Conservation (phyloP, 2,329 filamentous ascomycete species). For the Colletotrichum godetiae region DNA sequence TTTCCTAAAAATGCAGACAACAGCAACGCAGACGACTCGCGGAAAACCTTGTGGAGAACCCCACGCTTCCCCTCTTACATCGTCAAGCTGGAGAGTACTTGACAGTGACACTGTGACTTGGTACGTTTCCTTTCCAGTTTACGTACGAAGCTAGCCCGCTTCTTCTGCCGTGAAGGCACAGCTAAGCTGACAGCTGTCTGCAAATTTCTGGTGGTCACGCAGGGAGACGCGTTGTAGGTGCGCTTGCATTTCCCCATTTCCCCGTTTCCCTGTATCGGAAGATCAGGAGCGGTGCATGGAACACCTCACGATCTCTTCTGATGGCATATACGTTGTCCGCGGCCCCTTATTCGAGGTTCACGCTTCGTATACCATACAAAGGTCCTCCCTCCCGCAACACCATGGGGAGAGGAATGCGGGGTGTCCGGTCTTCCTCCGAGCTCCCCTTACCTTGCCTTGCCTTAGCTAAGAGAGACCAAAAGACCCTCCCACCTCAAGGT, state of each 20-base stretch:
- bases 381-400: neutral
- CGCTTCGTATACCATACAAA: conserved; percentile 1
- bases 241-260: conserved; percentile 16
- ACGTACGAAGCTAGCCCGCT: neutral
- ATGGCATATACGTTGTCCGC: neutral
- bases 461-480: neutral
- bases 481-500: neutral
- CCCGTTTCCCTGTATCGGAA: neutral
- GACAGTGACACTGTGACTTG: neutral
- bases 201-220: neutral
- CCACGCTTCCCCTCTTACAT: conserved; percentile 13
- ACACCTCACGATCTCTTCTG: neutral
- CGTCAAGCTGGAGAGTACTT: neutral
- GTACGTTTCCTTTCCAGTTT: neutral
- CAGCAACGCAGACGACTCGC: neutral
- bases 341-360: neutral
- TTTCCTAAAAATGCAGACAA: conserved; percentile 3
- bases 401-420: conserved; percentile 10
- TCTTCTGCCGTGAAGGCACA: no score
- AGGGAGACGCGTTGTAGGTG: neutral
- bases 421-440: neutral
- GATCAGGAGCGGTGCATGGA: neutral
- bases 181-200: no score
- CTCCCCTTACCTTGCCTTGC: neutral
- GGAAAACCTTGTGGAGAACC: conserved; percentile 13